phyloP scores from a whole-genome alignment of 495 filamentous ascomycete genomes.

The Aspergillus egyptiacus region DNA sequence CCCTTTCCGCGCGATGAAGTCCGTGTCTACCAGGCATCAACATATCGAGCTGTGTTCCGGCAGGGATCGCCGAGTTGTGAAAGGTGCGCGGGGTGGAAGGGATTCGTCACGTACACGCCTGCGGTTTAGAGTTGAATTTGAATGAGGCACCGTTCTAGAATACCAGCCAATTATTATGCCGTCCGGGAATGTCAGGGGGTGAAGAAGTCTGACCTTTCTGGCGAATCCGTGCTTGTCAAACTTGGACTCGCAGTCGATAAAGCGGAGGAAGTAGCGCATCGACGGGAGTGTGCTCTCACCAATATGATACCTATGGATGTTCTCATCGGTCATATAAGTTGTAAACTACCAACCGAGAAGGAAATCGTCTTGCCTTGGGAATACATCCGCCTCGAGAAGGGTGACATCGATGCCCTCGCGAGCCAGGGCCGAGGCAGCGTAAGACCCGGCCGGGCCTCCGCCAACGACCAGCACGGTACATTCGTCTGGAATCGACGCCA shows the following conservation, averaged over 20 bases:
- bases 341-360: background rate
- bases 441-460: conserved; percentile 45
- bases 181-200: background rate
- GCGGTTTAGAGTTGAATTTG: conserved; percentile 33
- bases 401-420: conserved; percentile 40
- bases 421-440: conserved; percentile 36
- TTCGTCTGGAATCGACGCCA: background rate
- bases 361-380: conserved; percentile 2
- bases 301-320: conserved; percentile 16
- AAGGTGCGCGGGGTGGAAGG: too few species aligned
- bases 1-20: conserved; percentile 38
- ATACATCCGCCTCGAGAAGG: conserved; percentile 22
- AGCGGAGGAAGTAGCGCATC: conserved; percentile 40
- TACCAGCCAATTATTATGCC: background rate
- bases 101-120: conserved; percentile 3
- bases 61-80: too few species aligned
- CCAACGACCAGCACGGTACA: conserved; percentile 41
- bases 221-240: conserved; percentile 42
- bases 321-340: too few species aligned
- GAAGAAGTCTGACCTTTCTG: conserved; percentile 31
- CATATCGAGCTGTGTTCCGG: background rate
- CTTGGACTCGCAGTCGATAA: conserved; percentile 40
- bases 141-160: conserved; percentile 40
- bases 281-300: conserved; percentile 47
- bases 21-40: conserved; percentile 27